Evolutionary conservation across 2,329 filamentous ascomycete genomes (phyloP), one percentile per base, ranked within the genome.

Genomic region (Neopestalotiopsis sp.): DNA sequence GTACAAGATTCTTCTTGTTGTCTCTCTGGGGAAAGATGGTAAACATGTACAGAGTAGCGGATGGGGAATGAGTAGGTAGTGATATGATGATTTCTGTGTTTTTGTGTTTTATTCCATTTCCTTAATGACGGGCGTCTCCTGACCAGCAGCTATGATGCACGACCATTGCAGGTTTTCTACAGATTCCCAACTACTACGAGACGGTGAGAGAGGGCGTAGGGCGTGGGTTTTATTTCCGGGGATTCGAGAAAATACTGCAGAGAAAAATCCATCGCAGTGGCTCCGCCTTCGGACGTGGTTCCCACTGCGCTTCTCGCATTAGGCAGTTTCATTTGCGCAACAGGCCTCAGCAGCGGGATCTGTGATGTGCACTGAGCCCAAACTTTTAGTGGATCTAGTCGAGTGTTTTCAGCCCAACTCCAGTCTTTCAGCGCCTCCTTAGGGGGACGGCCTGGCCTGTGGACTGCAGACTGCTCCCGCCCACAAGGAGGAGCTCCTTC

Each of bases 61-160:
- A n/a, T n/a, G 17, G 9, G 20, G 14, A 49, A 49, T 49, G 42
- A 53, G 45, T 24, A 17, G 6, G 45, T 28, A 38, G 34, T 38
- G 34, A 38, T 38, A 38, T 38, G 34, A 38, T 38, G 34, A 10
- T 38, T 38, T 38, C 24, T 28, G 24, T 28, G 24, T 28, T 28
- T 28, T 28, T 28, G 42, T 20, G 45, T n/a, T 53, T 9, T 53
- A 2, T 7, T 53, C 20, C 45, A 14, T 53, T n/a, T 53, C 45
- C 45, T 53, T 53, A 38, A 38, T 38, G 45, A 53, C 45, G 45
- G 45, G 45, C 45, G 45, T 53, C 45, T 53, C 45, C 45, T 53
- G 45, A 53, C 45, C 45, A 53, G 45, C 45, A 53, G 45, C 45
- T 53, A 53, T 17, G 17, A 53, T 53, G 45, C 45, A 53, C 45